Conservation (phyloP, 2,329 filamentous ascomycete species). For the Aureobasidium leucospermi region DNA sequence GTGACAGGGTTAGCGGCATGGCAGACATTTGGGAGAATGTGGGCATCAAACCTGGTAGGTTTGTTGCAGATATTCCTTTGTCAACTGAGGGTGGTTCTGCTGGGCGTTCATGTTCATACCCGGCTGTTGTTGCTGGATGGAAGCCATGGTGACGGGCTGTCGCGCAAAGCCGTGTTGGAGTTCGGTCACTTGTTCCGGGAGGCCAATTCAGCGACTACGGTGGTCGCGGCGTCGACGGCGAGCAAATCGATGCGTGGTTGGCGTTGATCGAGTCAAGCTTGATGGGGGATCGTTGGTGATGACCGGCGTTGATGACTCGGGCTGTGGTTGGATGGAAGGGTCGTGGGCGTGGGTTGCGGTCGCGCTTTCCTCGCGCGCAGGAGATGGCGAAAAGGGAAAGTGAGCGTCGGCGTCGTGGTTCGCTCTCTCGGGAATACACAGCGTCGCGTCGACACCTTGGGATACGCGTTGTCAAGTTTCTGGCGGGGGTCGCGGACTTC, state of each 20-base stretch:
- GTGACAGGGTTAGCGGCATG: not conserved
- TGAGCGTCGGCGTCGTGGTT: conserved; percentile 1
- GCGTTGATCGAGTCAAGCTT: not conserved
- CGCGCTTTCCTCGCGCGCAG: conserved; percentile 6
- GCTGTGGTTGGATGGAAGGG: conserved; percentile 1
- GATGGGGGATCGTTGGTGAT: not conserved
- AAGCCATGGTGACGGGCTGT: conserved; percentile 3
- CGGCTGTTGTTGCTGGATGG: conserved; percentile 11
- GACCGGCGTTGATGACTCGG: conserved; percentile 10
- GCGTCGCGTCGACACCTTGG: conserved; percentile 2
- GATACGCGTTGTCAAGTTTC: conserved; percentile 6
- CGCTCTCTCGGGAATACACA: not conserved
- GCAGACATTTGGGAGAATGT: not conserved
- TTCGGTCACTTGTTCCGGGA: not conserved
- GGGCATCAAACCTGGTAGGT: conserved; percentile 1
- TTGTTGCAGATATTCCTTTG: conserved; percentile 7
- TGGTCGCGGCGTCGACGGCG: not conserved
- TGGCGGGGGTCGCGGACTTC: not conserved
- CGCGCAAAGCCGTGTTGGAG: not conserved
- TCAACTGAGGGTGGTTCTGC: conserved; percentile 1
- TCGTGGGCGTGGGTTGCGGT: not conserved
- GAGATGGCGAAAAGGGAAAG: conserved; percentile 3
- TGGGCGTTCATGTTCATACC: conserved; percentile 3
- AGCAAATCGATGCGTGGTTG: not conserved
- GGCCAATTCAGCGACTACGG: conserved; percentile 1